Conservation (phyloP, 208 protist species). For the Crithidia mellificae region DNA sequence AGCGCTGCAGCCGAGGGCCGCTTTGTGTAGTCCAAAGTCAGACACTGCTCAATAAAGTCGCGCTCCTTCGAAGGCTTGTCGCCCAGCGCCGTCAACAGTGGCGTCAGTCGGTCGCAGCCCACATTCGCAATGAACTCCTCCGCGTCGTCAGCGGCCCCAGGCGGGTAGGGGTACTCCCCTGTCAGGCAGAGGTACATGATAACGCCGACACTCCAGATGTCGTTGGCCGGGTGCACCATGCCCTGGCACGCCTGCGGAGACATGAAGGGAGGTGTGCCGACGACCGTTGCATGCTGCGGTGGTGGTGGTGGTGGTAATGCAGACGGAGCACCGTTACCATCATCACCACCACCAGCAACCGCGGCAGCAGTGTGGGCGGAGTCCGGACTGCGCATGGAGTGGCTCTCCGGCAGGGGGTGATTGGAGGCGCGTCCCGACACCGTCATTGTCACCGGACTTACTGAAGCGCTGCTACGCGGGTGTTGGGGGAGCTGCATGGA, state of each 20-base stretch:
- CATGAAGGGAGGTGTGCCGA: slow-evolving; percentile 81
- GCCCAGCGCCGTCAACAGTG: slow-evolving; percentile 35
- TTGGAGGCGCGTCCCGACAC: background rate
- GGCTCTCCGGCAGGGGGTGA: background rate
- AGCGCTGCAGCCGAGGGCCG: slow-evolving; percentile 50
- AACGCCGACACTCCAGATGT: slow-evolving; percentile 84
- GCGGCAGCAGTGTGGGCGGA: background rate
- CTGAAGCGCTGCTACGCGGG: background rate
- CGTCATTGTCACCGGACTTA: background rate
- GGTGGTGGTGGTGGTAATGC: background rate
- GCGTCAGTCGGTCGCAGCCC: slow-evolving; percentile 24
- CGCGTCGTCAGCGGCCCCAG: slow-evolving; percentile 38
- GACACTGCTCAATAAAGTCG: slow-evolving; percentile 55
- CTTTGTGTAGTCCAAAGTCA: slow-evolving; percentile 25
- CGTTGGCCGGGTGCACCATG: slow-evolving; percentile 55
- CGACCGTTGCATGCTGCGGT: slow-evolving; percentile 17
- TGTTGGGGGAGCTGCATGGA: slow-evolving; percentile 25
- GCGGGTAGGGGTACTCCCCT: slow-evolving; percentile 57
- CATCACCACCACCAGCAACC: too few relatives aligned
- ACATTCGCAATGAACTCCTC: slow-evolving; percentile 47
- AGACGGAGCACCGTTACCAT: too few relatives aligned
- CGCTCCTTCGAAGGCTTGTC: slow-evolving; percentile 21
- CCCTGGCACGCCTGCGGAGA: slow-evolving; percentile 76
- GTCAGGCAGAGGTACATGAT: slow-evolving; percentile 70
- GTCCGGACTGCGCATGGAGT: background rate